Base-by-base conservation (phyloP, 192 early-diverging fungal genomes). In the Jimgerdemannia flammicorona region DNA sequence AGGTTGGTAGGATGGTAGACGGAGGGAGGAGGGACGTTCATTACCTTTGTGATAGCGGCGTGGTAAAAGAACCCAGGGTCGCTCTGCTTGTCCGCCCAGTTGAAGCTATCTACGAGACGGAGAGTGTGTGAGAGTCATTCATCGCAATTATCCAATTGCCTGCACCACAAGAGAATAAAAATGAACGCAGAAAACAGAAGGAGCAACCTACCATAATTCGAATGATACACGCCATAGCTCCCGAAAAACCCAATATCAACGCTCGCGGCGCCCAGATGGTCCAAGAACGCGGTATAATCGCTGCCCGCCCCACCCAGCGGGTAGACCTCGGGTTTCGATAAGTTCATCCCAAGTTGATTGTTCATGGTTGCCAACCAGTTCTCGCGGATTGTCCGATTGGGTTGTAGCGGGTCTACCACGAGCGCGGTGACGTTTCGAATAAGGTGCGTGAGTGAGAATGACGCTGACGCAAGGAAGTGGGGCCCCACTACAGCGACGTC, bases 221-320 rank as follows among this genome's bases (percentile, higher is more conserved):
- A 88, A 76, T 92, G 91, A 66, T 89, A 90, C 3, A 87, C 77
- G 64, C 90, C 90, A 54, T 81, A 73, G 39, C 77, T 75, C 42
- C 85, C 85, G 0, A 69, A 63, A 75, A 92, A 92, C 54, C 78
- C 76, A 63, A 92, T 29, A 72, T 87, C 81, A 3, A 91, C 66
- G 20, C 86, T 81, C 6, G 89, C 80, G 44, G 91, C 79, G 43
- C 91, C 91, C n/a, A 89, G 82, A 64, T 90, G 86, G 9, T 90
- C 84, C 63, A 90, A 78, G 73, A 92, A 92, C n/a, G 84, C 80
- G 0, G 81, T 77, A 70, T 80, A 88, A 67, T 90, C 91, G 65
- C 88, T 88, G 18, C 87, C 86, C 14, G 81, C 80, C 49, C 49
- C 49, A 2, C 85, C 89, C 2, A 91, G 79, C 3, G 73, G 72